Conservation (phyloP, 495 filamentous ascomycete species). For the Hypomontagnella submonticulosa region DNA sequence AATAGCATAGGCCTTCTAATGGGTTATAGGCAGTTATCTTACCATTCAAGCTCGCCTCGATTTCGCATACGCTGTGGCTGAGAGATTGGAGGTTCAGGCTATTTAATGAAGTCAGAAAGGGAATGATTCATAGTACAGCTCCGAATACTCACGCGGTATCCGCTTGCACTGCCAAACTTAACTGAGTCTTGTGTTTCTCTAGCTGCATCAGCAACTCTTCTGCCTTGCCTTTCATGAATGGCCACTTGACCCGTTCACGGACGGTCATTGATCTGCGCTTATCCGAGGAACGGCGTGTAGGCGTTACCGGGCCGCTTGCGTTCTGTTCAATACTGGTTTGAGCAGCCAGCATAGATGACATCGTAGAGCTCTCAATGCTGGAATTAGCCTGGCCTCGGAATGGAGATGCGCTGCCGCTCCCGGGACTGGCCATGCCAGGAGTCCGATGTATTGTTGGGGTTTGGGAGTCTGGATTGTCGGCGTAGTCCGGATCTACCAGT, state of each 20-base stretch:
- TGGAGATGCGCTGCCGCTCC: too few species aligned
- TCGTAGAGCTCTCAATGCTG: not conserved
- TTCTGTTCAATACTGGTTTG: not conserved
- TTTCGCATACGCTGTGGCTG: constrained; percentile 12
- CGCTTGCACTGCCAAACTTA: constrained; percentile 14
- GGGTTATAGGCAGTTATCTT: not conserved
- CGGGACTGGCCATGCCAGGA: too few species aligned
- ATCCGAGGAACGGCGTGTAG: not conserved
- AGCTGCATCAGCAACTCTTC: constrained; percentile 28
- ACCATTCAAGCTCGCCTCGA: constrained; percentile 32
- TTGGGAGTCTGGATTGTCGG: not conserved
- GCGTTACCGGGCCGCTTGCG: not conserved
- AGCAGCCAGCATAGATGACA: not conserved
- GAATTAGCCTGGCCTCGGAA: too few species aligned
- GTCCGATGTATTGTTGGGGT: not conserved
- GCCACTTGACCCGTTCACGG: constrained; percentile 24
- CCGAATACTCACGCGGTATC: constrained; percentile 23
- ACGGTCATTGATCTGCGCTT: constrained; percentile 6
- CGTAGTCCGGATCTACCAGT: constrained; percentile 12
- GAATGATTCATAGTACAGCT: not conserved
- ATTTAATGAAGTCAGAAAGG: constrained; percentile 8
- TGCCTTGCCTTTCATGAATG: constrained; percentile 25
- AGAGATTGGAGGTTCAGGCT: constrained; percentile 31
- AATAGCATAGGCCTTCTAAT: not conserved
- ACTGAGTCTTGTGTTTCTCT: constrained; percentile 18